Percentiles rank a stretch among this genome's conserved stretches.
Evolutionary conservation across 441 rosid species (phyloP).

Genomic region (Isatis lusitanica): DNA sequence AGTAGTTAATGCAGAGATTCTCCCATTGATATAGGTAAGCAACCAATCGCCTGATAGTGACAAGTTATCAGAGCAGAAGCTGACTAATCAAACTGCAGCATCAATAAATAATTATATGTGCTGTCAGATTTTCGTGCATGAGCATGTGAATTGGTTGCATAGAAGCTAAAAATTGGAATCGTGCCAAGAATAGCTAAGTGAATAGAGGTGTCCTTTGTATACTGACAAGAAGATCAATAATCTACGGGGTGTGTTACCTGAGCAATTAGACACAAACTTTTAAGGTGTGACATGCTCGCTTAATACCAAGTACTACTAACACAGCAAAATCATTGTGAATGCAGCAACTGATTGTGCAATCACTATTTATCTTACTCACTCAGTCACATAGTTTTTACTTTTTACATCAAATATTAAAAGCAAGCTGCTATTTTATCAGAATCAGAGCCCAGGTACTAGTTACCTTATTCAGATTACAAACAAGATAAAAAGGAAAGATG

Average conservation of each 20-base stretch:
- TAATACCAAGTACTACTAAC: neutral
- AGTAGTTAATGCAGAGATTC: neutral
- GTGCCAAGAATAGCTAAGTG: constrained; percentile 8
- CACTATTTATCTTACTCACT: neutral
- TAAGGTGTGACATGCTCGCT: neutral
- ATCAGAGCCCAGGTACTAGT: neutral
- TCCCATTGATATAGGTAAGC: neutral
- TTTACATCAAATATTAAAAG: neutral
- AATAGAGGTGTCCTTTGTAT: neutral
- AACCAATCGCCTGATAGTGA: constrained; percentile 21
- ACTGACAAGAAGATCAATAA: constrained; percentile 8
- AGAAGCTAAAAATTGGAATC: neutral
- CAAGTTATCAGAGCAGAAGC: constrained; percentile 20
- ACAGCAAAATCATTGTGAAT: neutral
- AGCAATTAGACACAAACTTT: neutral
- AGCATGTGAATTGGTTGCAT: constrained; percentile 11
- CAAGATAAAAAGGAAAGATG: constrained; percentile 4
- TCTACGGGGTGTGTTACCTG: neutral
- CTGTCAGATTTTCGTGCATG: constrained; percentile 12
- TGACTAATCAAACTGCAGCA: constrained; percentile 21
- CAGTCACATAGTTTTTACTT: neutral
- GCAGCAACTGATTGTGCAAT: neutral
- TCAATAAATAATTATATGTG: neutral
- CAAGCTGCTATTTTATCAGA: neutral
- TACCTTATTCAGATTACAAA: constrained; percentile 5